Base-by-base conservation (phyloP, 2,329 filamentous ascomycete genomes). In the Penicillium expansum region DNA sequence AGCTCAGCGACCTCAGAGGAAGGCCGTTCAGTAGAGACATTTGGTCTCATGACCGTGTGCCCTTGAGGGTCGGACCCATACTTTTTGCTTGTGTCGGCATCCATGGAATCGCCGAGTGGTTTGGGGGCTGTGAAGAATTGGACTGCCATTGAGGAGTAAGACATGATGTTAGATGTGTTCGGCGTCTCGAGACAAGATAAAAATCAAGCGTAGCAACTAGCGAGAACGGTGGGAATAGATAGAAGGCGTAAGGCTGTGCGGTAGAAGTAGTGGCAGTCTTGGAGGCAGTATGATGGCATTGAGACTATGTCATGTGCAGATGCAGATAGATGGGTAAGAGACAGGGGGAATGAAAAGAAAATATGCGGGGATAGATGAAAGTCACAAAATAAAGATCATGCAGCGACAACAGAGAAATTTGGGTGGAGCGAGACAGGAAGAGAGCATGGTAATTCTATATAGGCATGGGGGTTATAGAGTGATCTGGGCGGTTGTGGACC, bases 181-280 rank as follows among this genome's bases (percentile, higher is more conserved):
- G 27, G 8, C 1, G 10, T 27, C 9, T 32, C 11, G 2, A 14
- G 37, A 8, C 20, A 35, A 47, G 22, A 18, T 39, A 4, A 37
- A 37, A 54, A 66, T 76, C 62, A 73, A 76, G 82, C 83, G 80
- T 91, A 91, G 53, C 91, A 80, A 66, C 89, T 87, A 64, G 88
- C 91, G 75, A 96, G 85, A 69, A 80, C 83, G 67, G 90, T 95
- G 77, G 86, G 84, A 68, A 96, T 86, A 71, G 89, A 93, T 67
- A 96, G 80, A 72, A 92, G 87, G 81, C 90, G 90, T 78, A 96
- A 80, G 72, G 90, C 89, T 76, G 88, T 95, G 81, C 90, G 90
- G 80, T 90, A 94, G 79, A 96, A 95, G 79, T 95, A 95, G 74
- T 95, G 91, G 71, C 90, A 95, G 76, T 95, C 89, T 82, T 94